Evolutionary conservation across 2,329 filamentous ascomycete genomes (phyloP).

Genomic region (Aspergillus pseudotamarii): DNA sequence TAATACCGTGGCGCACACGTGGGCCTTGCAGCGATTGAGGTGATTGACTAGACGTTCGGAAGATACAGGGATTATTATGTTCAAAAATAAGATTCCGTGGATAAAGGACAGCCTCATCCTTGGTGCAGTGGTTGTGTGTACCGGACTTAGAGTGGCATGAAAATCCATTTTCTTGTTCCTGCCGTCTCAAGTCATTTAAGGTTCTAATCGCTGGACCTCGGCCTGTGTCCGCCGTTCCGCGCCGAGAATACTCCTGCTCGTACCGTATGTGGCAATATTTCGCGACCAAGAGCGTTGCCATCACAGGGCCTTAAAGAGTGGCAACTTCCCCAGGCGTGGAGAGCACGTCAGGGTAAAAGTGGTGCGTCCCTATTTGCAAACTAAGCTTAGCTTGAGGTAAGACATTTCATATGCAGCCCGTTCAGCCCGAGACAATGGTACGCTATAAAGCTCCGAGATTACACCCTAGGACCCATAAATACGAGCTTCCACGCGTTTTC

Average conservation of each 20-base stretch:
- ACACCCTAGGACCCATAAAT: neutral
- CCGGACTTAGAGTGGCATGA: neutral
- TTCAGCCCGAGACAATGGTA: neutral
- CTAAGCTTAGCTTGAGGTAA: neutral
- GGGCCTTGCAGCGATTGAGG: conserved; percentile 4
- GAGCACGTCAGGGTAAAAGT: neutral
- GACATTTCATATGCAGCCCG: neutral
- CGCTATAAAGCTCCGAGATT: neutral
- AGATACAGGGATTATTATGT: no score
- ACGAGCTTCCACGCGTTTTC: neutral
- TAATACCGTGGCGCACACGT: conserved; percentile 4
- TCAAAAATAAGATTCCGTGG: neutral
- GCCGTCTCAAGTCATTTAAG: neutral
- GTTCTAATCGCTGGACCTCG: neutral
- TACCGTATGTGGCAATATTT: neutral
- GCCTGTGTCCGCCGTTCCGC: neutral
- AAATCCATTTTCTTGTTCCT: neutral
- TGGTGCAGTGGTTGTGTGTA: neutral
- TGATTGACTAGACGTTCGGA: neutral
- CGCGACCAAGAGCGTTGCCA: neutral
- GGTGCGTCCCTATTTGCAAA: neutral
- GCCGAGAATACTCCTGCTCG: neutral
- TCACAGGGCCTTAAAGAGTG: neutral
- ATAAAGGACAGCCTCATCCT: neutral
- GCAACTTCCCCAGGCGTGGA: neutral